Percentiles rank a stretch among this genome's conserved stretches.
Evolutionary conservation across 2,329 filamentous ascomycete species (phyloP).

Genomic region (Verruconis gallopava): DNA sequence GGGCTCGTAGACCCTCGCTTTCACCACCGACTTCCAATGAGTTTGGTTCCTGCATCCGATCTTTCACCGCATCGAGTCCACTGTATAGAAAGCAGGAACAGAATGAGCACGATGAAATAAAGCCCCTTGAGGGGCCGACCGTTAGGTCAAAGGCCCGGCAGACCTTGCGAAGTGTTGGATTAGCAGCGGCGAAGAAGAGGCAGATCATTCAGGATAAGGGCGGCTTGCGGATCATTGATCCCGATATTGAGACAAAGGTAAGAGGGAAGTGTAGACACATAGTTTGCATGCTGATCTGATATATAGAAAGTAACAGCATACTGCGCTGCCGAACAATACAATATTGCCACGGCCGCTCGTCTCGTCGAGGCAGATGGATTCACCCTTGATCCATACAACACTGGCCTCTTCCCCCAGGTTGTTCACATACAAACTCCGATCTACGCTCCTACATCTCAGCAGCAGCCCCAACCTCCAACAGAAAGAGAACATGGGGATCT

Average conservation of each 20-base stretch:
- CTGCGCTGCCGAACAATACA: conserved; percentile 55
- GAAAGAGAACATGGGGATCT: conserved; percentile 57
- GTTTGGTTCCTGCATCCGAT: not conserved
- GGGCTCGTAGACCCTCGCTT: too few species aligned
- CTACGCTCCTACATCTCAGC: conserved; percentile 26
- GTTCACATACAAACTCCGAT: conserved; percentile 41
- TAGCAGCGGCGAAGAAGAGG: conserved; percentile 60
- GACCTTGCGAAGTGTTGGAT: conserved; percentile 69
- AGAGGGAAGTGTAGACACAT: not conserved
- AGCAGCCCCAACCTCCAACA: too few species aligned
- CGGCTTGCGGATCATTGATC: conserved; percentile 31
- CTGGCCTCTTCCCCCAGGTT: conserved; percentile 51
- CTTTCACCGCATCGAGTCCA: not conserved
- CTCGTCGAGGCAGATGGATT: conserved; percentile 47
- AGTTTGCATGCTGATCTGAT: not conserved
- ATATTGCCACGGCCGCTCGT: conserved; percentile 43
- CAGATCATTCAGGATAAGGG: conserved; percentile 39
- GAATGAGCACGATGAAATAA: too few species aligned
- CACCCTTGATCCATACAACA: conserved; percentile 48
- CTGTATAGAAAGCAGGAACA: not conserved
- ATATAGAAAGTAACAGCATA: conserved; percentile 46
- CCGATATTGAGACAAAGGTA: conserved; percentile 33
- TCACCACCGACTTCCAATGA: not conserved
- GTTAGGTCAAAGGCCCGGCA: conserved; percentile 21
- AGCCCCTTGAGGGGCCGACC: too few species aligned